These are phyloP conservation scores for Starmerella ratchasimensis DNA, from an alignment of 805 yeast genomes.

Conservation along the genomic window DNA sequence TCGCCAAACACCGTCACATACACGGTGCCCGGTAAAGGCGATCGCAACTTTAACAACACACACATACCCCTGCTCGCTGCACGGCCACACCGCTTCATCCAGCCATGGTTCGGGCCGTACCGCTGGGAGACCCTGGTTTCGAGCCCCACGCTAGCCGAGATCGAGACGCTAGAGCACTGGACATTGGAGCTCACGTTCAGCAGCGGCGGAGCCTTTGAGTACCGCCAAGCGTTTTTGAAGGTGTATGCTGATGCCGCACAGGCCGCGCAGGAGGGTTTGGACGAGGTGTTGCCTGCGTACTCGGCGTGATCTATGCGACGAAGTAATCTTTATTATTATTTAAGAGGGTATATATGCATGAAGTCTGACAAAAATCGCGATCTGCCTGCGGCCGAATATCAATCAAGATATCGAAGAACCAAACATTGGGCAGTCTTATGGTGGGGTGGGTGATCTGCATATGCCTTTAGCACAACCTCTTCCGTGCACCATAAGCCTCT, in stretches of 20 bases:
- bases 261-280: constrained; percentile 17
- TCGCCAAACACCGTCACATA: constrained; percentile 15
- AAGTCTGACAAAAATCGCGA: too few species aligned
- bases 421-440: too few species aligned
- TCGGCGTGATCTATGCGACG: constrained; percentile 2
- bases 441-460: too few species aligned
- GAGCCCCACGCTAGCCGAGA: neutral
- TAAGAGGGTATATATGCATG: too few species aligned
- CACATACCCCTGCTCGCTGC: constrained; percentile 18
- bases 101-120: constrained; percentile 30
- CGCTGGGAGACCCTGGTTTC: constrained; percentile 21
- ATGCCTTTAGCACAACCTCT: too few species aligned
- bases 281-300: constrained; percentile 19
- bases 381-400: too few species aligned
- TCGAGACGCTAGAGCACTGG: constrained; percentile 18
- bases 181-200: constrained; percentile 19
- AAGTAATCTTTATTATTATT: neutral
- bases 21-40: constrained; percentile 22
- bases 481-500: too few species aligned
- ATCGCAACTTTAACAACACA: constrained; percentile 19
- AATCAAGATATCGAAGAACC: too few species aligned
- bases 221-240: constrained; percentile 12
- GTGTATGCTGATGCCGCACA: constrained; percentile 9
- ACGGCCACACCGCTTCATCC: constrained; percentile 18
- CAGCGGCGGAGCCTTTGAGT: constrained; percentile 26